Conservation (phyloP, 164 flowering plant species). For the Vitis vinifera region ASM3070453v1 NC_081809.1:3715001-3715500, state of each 20-base stretch:
- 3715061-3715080: neutral
- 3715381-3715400: neutral
- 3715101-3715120: neutral
- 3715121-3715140: neutral
- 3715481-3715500: conserved; percentile 50
- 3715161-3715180: neutral
- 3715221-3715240: neutral
- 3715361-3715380: neutral
- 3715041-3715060: neutral
- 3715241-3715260: neutral
- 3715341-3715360: neutral
- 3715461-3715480: conserved; percentile 15
- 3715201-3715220: neutral
- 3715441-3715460: conserved; percentile 24
- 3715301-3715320: neutral
- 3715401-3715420: conserved; percentile 47
- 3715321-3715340: conserved; percentile 2
- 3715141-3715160: neutral
- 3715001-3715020: neutral
- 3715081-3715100: neutral
- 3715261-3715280: neutral
- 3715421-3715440: conserved; percentile 17
- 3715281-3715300: neutral
- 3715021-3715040: neutral
- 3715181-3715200: neutral